Evolutionary conservation across 225 moss, liverwort and hornwort genomes (phyloP), one percentile per base, ranked within the genome.

Genomic region (Bryoerythrophyllum caledonicum): DNA sequence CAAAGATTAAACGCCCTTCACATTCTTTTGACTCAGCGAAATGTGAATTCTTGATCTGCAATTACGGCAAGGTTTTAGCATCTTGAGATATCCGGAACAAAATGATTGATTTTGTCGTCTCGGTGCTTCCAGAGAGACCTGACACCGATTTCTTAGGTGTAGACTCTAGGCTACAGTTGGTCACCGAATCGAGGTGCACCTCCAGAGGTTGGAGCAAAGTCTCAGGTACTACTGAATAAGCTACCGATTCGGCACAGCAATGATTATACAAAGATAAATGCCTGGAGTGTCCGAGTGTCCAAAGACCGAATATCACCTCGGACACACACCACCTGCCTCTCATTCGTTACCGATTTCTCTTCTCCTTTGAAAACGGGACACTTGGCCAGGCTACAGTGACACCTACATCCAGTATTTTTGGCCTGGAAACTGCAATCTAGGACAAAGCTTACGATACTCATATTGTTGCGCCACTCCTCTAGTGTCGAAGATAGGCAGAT

Each of bases 291-390:
- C 19, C 25, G 17, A 56, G 19, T 27, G 27, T 71, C n/a, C 59
- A 59, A 44, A 44, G 71, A 1, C 8, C 6, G 20, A 27, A 20
- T 27, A 17, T 55, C 24, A 0, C 17, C 37, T 37, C 30, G n/a
- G n/a, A n/a, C n/a, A 6, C 60, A 41, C 60, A 67, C 72, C 46
- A 37, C 15, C 17, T 26, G 24, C 2, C 10, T 15, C 62, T 63
- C 11, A 28, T 72, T 73, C 19, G 44, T 2, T 77, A 77, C 77
- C 77, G 48, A 81, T 77, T 71, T 73, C 17, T 62, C 28, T 17
- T 73, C 34, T 3, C 54, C 54, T 23, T 23, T 51, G 23, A 4
- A 24, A 13, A 40, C 8, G 17, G 7, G 17, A 57, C 65, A 32
- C 0, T 3, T 11, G 41, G 72, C 11, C 1, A n/a, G n/a, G 19